Conservation (phyloP, 352 stramenopile genomes). For the Peronosclerospora sorghi region DNA sequence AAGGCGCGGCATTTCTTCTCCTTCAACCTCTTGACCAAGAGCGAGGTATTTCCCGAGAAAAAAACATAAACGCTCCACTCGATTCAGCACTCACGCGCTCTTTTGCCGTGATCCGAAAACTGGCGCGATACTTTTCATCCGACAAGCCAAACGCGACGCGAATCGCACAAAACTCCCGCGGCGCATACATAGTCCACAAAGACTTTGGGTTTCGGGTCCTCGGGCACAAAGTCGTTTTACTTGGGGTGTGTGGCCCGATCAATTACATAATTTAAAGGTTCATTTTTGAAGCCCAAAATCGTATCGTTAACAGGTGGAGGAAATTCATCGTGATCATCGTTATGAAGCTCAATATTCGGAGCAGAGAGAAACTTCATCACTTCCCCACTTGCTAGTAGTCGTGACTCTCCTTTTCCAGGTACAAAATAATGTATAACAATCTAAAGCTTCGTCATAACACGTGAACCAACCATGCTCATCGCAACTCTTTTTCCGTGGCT, state of each 20-base stretch:
- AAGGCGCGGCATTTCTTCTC: conserved; percentile 65
- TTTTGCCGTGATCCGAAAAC: conserved; percentile 68
- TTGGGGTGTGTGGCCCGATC: too few relatives aligned
- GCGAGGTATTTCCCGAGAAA: conserved; percentile 61
- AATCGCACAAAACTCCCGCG: conserved; percentile 54
- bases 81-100: conserved; percentile 66
- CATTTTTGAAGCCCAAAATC: too few relatives aligned
- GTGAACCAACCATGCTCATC: conserved; percentile 60
- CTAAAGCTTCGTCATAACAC: conserved; percentile 44
- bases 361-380: conserved; percentile 55
- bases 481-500: conserved; percentile 6
- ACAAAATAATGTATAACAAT: conserved; percentile 63
- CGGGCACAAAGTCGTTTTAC: conserved; percentile 24
- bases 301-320: conserved; percentile 41
- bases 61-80: conserved; percentile 74
- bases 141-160: conserved; percentile 46
- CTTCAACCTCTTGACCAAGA: conserved; percentile 76
- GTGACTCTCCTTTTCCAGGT: conserved; percentile 21
- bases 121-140: conserved; percentile 58
- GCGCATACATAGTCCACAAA: conserved; percentile 75
- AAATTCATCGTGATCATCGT: conserved; percentile 33
- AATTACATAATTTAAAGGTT: too few relatives aligned
- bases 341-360: conserved; percentile 36
- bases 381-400: conserved; percentile 34
- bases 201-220: conserved; percentile 51